These are phyloP conservation scores for Fusarium tjaetaba DNA, from an alignment of 2,329 filamentous ascomycete genomes.

Conservation along the genomic window DNA sequence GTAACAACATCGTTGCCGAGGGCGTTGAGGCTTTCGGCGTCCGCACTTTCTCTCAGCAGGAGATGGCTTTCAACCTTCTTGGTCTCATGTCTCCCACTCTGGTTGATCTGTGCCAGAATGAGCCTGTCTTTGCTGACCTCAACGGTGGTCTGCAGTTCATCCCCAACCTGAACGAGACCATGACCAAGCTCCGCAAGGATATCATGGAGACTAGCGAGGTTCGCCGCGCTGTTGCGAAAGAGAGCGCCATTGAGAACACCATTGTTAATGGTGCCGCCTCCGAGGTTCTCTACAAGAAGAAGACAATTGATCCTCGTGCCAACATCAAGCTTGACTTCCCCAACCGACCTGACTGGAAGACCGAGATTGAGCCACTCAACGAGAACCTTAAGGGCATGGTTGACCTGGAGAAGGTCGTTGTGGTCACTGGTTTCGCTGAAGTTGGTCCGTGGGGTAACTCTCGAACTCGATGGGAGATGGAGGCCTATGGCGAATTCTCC, in stretches of 20 bases:
- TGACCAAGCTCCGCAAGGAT: conserved; percentile 92
- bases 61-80: conserved; percentile 99
- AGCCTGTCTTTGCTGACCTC: conserved; percentile 96
- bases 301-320: conserved; percentile 89
- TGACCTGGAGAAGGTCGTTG: conserved; percentile 96
- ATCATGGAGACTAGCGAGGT: conserved; percentile 96
- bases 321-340: conserved; percentile 99
- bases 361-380: conserved; percentile 89
- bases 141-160: conserved; percentile 99
- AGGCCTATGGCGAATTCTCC: conserved; percentile 95
- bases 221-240: conserved; percentile 91
- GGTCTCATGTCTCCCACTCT: conserved; percentile 95
- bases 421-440: conserved; percentile 96
- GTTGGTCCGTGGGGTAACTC: conserved; percentile 99
- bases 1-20: conserved; percentile 97
- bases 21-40: conserved; percentile 97
- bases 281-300: conserved; percentile 93
- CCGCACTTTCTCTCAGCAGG: conserved; percentile 97
- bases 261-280: conserved; percentile 94
- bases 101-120: conserved; percentile 92
- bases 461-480: conserved; percentile 99
- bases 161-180: conserved; percentile 91
- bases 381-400: conserved; percentile 95
- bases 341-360: conserved; percentile 87
- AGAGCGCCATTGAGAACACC: conserved; percentile 96